Evolutionary conservation across 805 yeast species (phyloP).

Genomic region (Nakazawaea siamensis): DNA sequence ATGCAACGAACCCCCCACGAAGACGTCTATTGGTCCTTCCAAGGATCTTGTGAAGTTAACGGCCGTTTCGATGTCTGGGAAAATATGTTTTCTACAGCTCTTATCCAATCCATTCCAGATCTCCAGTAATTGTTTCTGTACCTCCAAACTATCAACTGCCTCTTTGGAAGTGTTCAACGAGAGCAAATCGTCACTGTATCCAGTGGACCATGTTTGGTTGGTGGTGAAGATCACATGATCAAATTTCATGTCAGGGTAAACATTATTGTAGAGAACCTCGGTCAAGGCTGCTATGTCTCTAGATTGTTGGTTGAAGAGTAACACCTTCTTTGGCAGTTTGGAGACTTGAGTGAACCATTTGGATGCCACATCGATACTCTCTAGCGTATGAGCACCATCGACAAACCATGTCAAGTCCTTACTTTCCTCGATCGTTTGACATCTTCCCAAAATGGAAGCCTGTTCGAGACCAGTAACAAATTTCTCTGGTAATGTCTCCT

Average conservation of each 20-base stretch:
- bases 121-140: conserved; percentile 68
- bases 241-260: conserved; percentile 37
- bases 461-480: conserved; percentile 51
- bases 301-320: conserved; percentile 91
- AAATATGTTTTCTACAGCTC: conserved; percentile 34
- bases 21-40: conserved; percentile 53
- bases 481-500: conserved; percentile 33
- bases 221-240: conserved; percentile 83
- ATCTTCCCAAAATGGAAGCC: conserved; percentile 93
- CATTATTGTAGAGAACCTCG: conserved; percentile 36
- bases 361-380: conserved; percentile 76
- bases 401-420: conserved; percentile 62
- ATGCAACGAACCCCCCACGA: conserved; percentile 91
- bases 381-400: conserved; percentile 96
- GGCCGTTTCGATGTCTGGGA: conserved; percentile 71
- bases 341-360: conserved; percentile 58
- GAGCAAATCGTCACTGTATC: conserved; percentile 78
- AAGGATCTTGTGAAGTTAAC: conserved; percentile 43
- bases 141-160: conserved; percentile 68
- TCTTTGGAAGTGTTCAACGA: conserved; percentile 79
- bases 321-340: conserved; percentile 30
- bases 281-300: conserved; percentile 72
- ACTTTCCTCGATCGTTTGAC: conserved; percentile 55
- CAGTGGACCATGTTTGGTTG: conserved; percentile 85
- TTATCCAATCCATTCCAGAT: conserved; percentile 56